Conservation (phyloP, 805 yeast species). For the Grigorovia transvaalensis region DNA sequence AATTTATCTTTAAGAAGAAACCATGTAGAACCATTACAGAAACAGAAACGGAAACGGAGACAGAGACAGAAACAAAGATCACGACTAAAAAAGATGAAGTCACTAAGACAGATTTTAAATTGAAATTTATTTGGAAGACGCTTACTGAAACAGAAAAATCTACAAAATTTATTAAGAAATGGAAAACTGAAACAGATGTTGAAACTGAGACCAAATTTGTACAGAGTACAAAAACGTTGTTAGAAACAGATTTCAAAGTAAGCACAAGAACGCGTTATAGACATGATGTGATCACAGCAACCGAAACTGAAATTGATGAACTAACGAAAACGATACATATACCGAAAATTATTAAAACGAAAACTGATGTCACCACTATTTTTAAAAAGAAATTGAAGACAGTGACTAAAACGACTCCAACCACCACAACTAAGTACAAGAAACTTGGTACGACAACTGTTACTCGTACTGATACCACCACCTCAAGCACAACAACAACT, state of each 20-base stretch:
- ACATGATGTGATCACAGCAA: conserved; percentile 12
- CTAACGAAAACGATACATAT: conserved; percentile 2
- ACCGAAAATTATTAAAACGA: conserved; percentile 9
- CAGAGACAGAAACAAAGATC: conserved; percentile 7
- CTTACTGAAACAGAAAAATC: conserved; percentile 2
- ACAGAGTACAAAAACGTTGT: conserved; percentile 21
- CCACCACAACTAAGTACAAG: conserved; percentile 15
- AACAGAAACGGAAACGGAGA: conserved; percentile 3
- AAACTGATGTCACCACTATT: conserved; percentile 5
- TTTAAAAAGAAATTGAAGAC: conserved; percentile 10
- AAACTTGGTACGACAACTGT: conserved; percentile 8
- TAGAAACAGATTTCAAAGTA: conserved; percentile 16
- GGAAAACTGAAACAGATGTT: conserved; percentile 6
- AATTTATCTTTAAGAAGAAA: not conserved
- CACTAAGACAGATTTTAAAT: conserved; percentile 8
- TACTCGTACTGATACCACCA: conserved; percentile 4
- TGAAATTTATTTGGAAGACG: conserved; percentile 4
- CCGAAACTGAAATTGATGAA: conserved; percentile 17
- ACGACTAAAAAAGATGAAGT: conserved; percentile 4
- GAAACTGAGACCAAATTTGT: conserved; percentile 16
- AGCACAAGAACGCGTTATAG: conserved; percentile 13
- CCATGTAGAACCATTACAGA: not conserved
- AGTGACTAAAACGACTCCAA: conserved; percentile 14
- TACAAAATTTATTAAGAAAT: conserved; percentile 10
- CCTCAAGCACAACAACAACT: conserved; percentile 2